Conservation (phyloP, 1,284 basidiomycete species). For the Melampsora americana region DNA sequence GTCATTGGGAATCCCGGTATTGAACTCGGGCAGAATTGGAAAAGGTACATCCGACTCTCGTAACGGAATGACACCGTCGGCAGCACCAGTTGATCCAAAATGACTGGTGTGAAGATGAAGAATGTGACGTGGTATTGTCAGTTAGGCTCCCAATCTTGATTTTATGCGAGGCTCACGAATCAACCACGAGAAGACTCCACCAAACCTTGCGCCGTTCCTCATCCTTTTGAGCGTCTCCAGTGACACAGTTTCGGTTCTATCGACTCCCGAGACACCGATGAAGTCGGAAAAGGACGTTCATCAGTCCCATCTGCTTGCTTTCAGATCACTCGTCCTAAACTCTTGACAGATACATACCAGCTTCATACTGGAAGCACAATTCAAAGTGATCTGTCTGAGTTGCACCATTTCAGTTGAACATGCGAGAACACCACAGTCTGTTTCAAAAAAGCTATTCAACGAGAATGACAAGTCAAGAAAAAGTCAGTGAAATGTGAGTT, state of each 20-base stretch:
- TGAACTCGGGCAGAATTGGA: slow-evolving; percentile 11
- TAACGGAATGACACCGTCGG: slow-evolving; percentile 27
- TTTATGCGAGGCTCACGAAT: slow-evolving; percentile 18
- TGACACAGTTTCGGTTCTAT: neutral
- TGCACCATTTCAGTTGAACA: slow-evolving; percentile 42
- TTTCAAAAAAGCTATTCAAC: slow-evolving; percentile 37
- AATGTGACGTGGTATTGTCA: too few species aligned
- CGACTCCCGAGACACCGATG: too few species aligned
- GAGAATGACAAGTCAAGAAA: neutral
- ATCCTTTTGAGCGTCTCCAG: slow-evolving; percentile 34
- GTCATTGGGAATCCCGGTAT: neutral
- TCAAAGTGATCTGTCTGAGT: neutral
- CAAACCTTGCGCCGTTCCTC: slow-evolving; percentile 39
- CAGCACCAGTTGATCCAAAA: slow-evolving; percentile 37
- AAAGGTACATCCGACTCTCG: slow-evolving; percentile 35
- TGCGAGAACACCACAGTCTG: slow-evolving; percentile 39
- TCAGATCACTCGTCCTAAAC: too few species aligned
- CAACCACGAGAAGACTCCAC: slow-evolving; percentile 37
- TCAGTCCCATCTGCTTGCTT: too few species aligned
- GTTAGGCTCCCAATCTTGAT: too few species aligned
- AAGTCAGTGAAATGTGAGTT: neutral
- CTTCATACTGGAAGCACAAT: neutral
- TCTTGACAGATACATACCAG: neutral
- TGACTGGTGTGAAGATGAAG: slow-evolving; percentile 10
- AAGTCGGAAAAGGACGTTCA: too few species aligned